Evolutionary conservation across 129 eudicot genomes (phyloP).

Genomic region (Arctium minus): DNA sequence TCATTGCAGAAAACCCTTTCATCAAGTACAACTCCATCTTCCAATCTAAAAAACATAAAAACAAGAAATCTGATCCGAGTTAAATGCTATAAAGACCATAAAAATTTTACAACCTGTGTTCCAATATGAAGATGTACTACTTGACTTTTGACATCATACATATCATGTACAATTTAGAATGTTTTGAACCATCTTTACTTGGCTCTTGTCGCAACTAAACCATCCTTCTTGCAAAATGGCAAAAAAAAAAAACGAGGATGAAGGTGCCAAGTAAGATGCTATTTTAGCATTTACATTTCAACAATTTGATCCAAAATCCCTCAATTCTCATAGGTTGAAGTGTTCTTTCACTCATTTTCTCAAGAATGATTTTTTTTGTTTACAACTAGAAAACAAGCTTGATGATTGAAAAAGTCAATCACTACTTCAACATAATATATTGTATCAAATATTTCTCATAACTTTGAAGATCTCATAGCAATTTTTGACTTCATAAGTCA

Average conservation of each 20-base stretch:
- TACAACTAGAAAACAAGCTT: neutral
- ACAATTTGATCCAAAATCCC: no score
- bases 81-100: neutral
- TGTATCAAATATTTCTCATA: neutral
- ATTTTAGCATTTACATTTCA: no score
- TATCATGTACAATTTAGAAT: neutral
- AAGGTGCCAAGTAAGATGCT: no score
- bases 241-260: no score
- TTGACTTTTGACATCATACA: neutral
- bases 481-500: neutral
- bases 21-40: slow-evolving; percentile 85
- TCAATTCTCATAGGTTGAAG: neutral
- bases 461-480: neutral
- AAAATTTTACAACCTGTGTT: neutral
- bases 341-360: neutral
- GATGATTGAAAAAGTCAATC: neutral
- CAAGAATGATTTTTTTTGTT: neutral
- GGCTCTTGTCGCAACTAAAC: neutral
- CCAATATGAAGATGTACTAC: neutral
- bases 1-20: slow-evolving; percentile 93
- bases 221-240: neutral
- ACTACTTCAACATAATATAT: neutral
- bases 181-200: neutral
- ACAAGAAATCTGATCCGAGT: neutral
- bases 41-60: slow-evolving; percentile 54